phyloP scores from a whole-genome alignment of 495 filamentous ascomycete genomes.

The Achaetomiella virescens region DNA sequence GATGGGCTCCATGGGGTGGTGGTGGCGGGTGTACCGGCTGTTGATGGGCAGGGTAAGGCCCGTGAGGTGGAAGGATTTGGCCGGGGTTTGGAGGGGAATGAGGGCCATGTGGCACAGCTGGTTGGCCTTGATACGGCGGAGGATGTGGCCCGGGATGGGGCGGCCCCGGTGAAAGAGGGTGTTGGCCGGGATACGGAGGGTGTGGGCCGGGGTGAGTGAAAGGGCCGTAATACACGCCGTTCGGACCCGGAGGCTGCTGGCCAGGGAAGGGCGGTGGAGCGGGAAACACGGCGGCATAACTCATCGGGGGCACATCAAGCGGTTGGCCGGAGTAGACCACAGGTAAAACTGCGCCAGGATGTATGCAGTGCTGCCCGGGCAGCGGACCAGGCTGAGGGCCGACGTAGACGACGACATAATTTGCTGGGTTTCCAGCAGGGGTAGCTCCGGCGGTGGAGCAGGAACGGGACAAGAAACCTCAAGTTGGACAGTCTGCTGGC shows the following conservation, averaged over 20 bases:
- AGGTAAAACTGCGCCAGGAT: slow-evolving; percentile 8
- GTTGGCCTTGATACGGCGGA: slow-evolving; percentile 1
- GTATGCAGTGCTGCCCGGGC: slow-evolving; percentile 5
- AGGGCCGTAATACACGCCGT: not conserved
- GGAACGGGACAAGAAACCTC: not conserved
- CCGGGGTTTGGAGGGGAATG: not conserved
- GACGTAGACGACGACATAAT: slow-evolving; percentile 10
- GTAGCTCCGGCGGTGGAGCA: not conserved
- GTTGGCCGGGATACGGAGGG: slow-evolving; percentile 1
- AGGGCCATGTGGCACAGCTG: slow-evolving; percentile 3
- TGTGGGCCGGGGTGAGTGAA: not conserved
- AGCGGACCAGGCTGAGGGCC: slow-evolving; percentile 7
- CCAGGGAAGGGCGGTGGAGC: not conserved
- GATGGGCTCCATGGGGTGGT: no score
- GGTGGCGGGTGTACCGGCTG: not conserved
- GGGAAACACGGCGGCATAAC: slow-evolving; percentile 10
- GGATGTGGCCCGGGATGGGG: not conserved
- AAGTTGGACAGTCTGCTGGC: not conserved
- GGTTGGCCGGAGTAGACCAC: slow-evolving; percentile 11
- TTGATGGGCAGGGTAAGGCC: not conserved
- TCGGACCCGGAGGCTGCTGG: not conserved
- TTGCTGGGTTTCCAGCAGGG: slow-evolving; percentile 4
- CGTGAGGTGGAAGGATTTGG: not conserved
- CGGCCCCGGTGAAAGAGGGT: not conserved
- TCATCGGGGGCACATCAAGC: slow-evolving; percentile 3